Evolutionary conservation across 2,329 filamentous ascomycete genomes (phyloP).

Genomic region (Pseudogymnoascus sp.): DNA sequence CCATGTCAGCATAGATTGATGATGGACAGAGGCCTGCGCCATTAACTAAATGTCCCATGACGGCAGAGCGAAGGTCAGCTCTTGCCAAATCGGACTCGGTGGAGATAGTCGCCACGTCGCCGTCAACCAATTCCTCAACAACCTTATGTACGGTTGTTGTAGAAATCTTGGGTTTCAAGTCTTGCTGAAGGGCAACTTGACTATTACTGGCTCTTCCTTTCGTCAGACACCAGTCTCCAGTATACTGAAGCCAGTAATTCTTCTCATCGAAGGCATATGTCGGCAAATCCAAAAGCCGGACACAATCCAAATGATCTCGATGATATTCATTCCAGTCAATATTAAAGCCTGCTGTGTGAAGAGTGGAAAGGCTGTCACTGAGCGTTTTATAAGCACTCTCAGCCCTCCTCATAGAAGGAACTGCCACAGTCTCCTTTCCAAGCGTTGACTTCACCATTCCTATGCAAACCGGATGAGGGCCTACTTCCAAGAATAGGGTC

Average conservation of each 20-base stretch:
- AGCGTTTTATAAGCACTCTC: slow-evolving; percentile 61
- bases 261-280: slow-evolving; percentile 64
- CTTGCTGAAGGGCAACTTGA: slow-evolving; percentile 8
- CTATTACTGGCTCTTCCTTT: slow-evolving; percentile 41
- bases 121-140: slow-evolving; percentile 45
- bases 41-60: slow-evolving; percentile 54
- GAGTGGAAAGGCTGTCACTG: slow-evolving; percentile 46
- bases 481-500: slow-evolving; percentile 66
- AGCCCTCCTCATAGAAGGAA: slow-evolving; percentile 54
- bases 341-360: slow-evolving; percentile 55
- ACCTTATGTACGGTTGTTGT: slow-evolving; percentile 51
- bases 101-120: slow-evolving; percentile 43
- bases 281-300: slow-evolving; percentile 57
- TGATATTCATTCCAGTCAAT: slow-evolving; percentile 68
- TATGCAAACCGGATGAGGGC: slow-evolving; percentile 64
- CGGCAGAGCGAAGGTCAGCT: slow-evolving; percentile 45
- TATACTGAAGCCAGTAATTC: slow-evolving; percentile 58
- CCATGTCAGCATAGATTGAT: slow-evolving; percentile 51
- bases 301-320: slow-evolving; percentile 49
- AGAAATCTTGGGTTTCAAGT: slow-evolving; percentile 40
- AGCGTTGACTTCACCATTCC: slow-evolving; percentile 62
- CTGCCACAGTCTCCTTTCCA: slow-evolving; percentile 44
- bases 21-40: slow-evolving; percentile 51
- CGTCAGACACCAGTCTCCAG: slow-evolving; percentile 61
- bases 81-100: slow-evolving; percentile 50